Conservation (phyloP, 768 basidiomycete genomes). For the Arthromyces matolae region DNA sequence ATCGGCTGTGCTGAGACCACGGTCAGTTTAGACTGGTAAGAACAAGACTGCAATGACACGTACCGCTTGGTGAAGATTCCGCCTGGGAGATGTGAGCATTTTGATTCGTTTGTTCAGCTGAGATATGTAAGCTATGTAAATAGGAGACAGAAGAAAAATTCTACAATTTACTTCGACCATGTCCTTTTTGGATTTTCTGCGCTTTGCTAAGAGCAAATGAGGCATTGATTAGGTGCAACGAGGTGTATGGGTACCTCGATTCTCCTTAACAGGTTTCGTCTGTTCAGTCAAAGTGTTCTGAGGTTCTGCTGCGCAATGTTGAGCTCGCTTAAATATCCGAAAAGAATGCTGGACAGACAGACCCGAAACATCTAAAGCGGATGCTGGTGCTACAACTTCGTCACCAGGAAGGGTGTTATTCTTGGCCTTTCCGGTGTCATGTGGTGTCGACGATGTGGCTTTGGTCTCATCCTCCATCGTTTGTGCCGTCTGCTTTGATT, state of each 20-base stretch:
- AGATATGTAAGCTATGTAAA: background rate
- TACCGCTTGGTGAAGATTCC: background rate
- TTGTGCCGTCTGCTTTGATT: background rate
- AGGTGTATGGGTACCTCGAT: background rate
- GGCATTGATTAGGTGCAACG: background rate
- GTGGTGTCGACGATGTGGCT: background rate
- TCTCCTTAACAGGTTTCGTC: background rate
- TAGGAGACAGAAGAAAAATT: background rate
- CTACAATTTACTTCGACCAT: slow-evolving; percentile 1
- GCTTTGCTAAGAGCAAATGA: slow-evolving; percentile 5
- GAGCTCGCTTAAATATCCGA: too few relatives aligned
- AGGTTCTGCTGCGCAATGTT: background rate
- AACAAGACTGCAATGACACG: background rate
- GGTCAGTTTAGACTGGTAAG: background rate
- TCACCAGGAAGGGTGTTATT: background rate
- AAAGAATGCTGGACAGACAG: too few relatives aligned
- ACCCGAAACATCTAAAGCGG: too few relatives aligned
- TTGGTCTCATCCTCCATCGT: background rate
- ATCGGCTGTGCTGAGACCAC: background rate
- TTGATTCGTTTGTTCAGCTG: background rate
- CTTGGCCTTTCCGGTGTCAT: background rate
- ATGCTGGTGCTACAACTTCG: background rate
- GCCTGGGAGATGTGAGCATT: background rate
- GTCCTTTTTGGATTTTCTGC: slow-evolving; percentile 2
- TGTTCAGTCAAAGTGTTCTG: background rate